Conservation (phyloP, 1,284 basidiomycete species). For the Ustilago lituana region DNA sequence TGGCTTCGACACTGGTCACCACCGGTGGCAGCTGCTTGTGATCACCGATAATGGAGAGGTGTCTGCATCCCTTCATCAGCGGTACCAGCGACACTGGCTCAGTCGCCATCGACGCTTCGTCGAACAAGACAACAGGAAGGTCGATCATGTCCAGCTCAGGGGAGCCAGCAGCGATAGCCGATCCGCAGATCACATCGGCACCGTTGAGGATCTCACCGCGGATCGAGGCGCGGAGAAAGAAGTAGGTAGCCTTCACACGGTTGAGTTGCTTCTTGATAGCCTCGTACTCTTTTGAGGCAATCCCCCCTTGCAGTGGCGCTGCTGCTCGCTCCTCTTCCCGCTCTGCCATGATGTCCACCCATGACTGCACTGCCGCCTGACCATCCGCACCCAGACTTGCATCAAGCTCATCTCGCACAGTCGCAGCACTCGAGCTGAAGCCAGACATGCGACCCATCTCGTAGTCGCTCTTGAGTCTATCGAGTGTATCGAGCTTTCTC, state of each 20-base stretch:
- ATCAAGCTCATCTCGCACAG: constrained; percentile 64
- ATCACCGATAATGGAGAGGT: constrained; percentile 89
- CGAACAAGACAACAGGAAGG: constrained; percentile 91
- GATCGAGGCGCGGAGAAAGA: constrained; percentile 62
- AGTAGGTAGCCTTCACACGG: constrained; percentile 53
- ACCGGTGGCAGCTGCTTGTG: constrained; percentile 96
- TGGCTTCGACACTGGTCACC: constrained; percentile 70
- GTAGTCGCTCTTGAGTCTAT: constrained; percentile 39
- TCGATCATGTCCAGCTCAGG: constrained; percentile 72
- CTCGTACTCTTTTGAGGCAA: constrained; percentile 36
- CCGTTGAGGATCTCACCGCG: constrained; percentile 66
- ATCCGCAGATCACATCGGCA: constrained; percentile 68
- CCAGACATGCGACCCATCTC: constrained; percentile 20
- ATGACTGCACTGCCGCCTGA: constrained; percentile 11
- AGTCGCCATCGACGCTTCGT: constrained; percentile 95
- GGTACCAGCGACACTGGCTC: constrained; percentile 73
- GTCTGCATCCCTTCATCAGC: constrained; percentile 73
- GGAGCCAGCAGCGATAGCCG: constrained; percentile 58
- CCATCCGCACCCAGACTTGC: neutral
- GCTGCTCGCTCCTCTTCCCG: constrained; percentile 22
- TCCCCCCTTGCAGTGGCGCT: constrained; percentile 12
- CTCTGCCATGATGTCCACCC: constrained; percentile 42
- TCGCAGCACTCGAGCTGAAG: neutral
- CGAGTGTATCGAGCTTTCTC: constrained; percentile 30
- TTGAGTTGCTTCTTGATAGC: constrained; percentile 49